A percentile compares a stretch with the other conserved stretches of the same genome.
These are phyloP conservation scores for Syncephalis plumigaleata DNA, from an alignment of 371 early-diverging fungal species.

Conservation along the genomic window DNA sequence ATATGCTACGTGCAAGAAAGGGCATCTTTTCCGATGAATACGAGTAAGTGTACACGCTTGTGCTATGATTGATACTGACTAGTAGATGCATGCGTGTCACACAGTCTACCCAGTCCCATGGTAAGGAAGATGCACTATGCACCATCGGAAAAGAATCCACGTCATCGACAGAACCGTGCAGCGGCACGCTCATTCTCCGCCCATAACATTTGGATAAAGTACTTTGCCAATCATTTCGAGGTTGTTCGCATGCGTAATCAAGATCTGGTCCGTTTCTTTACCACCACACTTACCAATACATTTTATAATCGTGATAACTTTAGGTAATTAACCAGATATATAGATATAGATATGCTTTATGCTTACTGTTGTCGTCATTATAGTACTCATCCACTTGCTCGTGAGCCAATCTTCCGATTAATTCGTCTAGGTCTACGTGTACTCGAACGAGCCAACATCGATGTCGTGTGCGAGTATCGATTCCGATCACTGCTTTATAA, in stretches of 20 bases:
- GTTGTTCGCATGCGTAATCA: constrained; percentile 55
- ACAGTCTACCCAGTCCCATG: constrained; percentile 61
- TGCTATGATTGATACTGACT: background rate
- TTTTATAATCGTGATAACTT: constrained; percentile 35
- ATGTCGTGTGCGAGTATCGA: constrained; percentile 39
- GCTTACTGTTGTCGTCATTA: constrained; percentile 1
- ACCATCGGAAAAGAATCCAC: constrained; percentile 62
- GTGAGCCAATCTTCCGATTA: constrained; percentile 62
- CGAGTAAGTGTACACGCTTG: constrained; percentile 16
- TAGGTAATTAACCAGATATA: constrained; percentile 21
- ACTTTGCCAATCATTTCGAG: constrained; percentile 67
- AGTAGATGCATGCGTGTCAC: constrained; percentile 1
- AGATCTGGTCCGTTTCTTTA: constrained; percentile 49
- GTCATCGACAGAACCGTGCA: constrained; percentile 33
- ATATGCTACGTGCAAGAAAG: constrained; percentile 50
- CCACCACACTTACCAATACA: constrained; percentile 57
- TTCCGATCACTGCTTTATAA: constrained; percentile 37
- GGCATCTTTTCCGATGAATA: constrained; percentile 52
- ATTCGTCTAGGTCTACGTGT: constrained; percentile 61
- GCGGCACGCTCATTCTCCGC: constrained; percentile 49
- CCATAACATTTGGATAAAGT: constrained; percentile 72
- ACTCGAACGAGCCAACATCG: constrained; percentile 42
- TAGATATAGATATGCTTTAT: background rate
- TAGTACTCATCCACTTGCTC: constrained; percentile 51
- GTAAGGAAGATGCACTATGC: constrained; percentile 77